Evolutionary conservation across 2,329 filamentous ascomycete species (phyloP), one percentile per base, ranked within the genome.

Genomic region (Rosellinia necatrix): DNA sequence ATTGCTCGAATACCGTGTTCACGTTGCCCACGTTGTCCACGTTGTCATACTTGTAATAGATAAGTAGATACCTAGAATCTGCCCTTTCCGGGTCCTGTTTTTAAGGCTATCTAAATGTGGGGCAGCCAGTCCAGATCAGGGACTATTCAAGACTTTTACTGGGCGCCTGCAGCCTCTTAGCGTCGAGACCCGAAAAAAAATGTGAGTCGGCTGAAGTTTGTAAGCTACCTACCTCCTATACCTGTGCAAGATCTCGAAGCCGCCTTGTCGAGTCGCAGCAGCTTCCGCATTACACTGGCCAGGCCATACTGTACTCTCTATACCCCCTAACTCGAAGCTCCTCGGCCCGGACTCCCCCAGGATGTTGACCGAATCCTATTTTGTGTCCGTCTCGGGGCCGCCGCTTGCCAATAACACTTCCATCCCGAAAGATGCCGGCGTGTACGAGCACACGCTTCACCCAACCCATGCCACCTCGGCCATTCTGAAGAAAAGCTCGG

Each of bases 401-500:
- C 83, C 80, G 3, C 72, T 86, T 55, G 75, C 82, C 58, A 81
- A 84, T 66, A 86, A 86, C 69, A 86, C 84, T 2, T 80, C 83
- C 61, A 78, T 87, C 49, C 79, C 82, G 54, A 86, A 93, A 74
- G 92, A 97, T 75, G 87, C 91, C 46, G 91, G 90, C 66, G 91
- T 97, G 70, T 94, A 96, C 75, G 74, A 90, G 53, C 90, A 96
- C 73, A 87, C 91, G 61, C 82, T 92, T 66, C 89, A 91, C 66
- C 92, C 92, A 35, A 82, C 88, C 50, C 83, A 88, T 61, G 81
- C 85, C n/a, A 84, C 92, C 69, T 88, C 88, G 68, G 79, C 85
- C 60, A 83, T 87, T 43, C 92, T 94, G 81, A 97, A 97, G 81
- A 97, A 96, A 77, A 96, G 90, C 77, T 89, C 90, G 13, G 86